Conservation (phyloP, 768 basidiomycete genomes). For the Mycena galopus region DNA sequence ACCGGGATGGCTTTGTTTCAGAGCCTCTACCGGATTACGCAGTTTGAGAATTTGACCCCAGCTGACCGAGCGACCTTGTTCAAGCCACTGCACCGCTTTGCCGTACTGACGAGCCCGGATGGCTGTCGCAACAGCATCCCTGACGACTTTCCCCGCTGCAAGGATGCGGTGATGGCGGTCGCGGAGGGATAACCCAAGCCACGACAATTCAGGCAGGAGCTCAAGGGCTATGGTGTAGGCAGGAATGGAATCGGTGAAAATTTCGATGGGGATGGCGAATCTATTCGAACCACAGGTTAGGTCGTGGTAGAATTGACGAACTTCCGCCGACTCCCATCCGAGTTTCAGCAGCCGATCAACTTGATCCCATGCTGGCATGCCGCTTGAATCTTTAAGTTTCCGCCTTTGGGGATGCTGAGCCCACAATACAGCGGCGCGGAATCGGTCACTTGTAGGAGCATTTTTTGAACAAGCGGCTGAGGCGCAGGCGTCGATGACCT, state of each 20-base stretch:
- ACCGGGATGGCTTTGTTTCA: not conserved
- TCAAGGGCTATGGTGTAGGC: not conserved
- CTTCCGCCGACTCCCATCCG: too few relatives aligned
- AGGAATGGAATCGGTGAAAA: not conserved
- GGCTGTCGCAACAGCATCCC: not conserved
- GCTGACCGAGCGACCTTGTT: not conserved
- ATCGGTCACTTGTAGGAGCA: not conserved
- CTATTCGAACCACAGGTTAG: not conserved
- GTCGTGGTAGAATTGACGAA: too few relatives aligned
- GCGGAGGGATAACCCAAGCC: not conserved
- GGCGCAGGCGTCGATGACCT: not conserved
- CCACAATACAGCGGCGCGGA: not conserved
- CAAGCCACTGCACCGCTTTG: not conserved
- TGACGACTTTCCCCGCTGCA: not conserved
- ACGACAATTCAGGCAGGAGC: not conserved
- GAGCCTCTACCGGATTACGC: not conserved
- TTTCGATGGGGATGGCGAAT: not conserved
- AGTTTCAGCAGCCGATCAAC: too few relatives aligned
- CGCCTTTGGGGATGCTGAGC: not conserved
- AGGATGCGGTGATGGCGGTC: not conserved
- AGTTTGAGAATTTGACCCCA: not conserved
- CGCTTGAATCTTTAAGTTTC: not conserved
- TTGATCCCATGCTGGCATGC: too few relatives aligned
- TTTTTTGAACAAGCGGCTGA: not conserved
- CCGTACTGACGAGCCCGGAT: not conserved